Evolutionary conservation across 2,329 filamentous ascomycete species (phyloP).

Genomic region (Hymenoscyphus occultus): DNA sequence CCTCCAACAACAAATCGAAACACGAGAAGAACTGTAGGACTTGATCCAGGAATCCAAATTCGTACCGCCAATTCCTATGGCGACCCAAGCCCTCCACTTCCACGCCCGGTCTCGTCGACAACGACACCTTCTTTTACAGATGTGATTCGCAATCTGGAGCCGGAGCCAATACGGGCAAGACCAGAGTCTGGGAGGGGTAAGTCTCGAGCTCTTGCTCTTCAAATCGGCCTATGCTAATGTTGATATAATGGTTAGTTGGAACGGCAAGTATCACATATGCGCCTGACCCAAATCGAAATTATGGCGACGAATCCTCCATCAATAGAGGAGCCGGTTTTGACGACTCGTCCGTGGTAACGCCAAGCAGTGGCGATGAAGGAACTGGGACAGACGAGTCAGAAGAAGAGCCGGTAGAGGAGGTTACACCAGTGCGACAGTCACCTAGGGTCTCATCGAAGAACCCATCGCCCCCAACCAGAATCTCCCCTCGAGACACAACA

Average conservation of each 20-base stretch:
- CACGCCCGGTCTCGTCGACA: neutral
- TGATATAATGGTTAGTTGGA: neutral
- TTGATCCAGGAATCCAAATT: neutral
- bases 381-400: neutral
- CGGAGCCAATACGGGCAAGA: neutral
- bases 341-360: slow-evolving; percentile 23
- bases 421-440: neutral
- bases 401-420: neutral
- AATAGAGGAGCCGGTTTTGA: slow-evolving; percentile 38
- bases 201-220: neutral
- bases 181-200: neutral
- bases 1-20: neutral
- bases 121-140: neutral
- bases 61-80: slow-evolving; percentile 2
- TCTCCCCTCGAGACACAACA: too few species aligned
- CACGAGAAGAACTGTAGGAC: neutral
- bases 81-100: neutral
- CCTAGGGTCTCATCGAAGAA: neutral
- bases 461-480: neutral
- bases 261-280: neutral
- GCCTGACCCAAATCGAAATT: slow-evolving; percentile 31
- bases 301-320: slow-evolving; percentile 38
- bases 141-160: neutral
- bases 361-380: neutral
- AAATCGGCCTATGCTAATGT: neutral